Percentiles rank a stretch among this genome's conserved stretches.
Conservation (phyloP, 495 filamentous ascomycete species). For the Talaromyces proteolyticus region DNA sequence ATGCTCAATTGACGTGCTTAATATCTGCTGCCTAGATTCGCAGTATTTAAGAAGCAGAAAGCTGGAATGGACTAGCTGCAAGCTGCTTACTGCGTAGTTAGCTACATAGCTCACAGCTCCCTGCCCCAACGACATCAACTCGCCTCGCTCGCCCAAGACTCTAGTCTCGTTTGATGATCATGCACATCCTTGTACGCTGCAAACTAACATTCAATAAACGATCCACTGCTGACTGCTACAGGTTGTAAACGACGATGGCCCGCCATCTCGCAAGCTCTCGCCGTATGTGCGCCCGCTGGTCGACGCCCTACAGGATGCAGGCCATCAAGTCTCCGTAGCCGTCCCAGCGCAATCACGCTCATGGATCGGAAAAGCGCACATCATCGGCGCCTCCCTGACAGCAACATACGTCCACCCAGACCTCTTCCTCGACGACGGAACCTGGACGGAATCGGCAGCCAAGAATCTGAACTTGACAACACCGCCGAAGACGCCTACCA, state of each 20-base stretch:
- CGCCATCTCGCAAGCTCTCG: conserved; percentile 77
- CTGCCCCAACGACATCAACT: no score
- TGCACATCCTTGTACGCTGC: conserved; percentile 42
- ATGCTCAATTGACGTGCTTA: no score
- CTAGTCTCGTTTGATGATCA: no score
- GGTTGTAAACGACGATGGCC: conserved; percentile 92
- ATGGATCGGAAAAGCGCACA: conserved; percentile 97
- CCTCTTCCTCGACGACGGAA: conserved; percentile 50
- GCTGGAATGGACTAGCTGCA: no score
- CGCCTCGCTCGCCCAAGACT: no score
- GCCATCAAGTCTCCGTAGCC: conserved; percentile 84
- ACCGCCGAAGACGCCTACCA: conserved; percentile 40
- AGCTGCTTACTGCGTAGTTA: no score
- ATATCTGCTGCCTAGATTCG: no score
- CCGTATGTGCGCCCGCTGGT: conserved; percentile 89
- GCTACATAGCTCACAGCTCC: no score
- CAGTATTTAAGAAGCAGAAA: no score
- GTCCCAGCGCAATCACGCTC: conserved; percentile 86
- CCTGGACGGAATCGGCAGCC: conserved; percentile 20
- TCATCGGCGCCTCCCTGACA: conserved; percentile 77
- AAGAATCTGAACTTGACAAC: neutral
- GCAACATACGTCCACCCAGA: conserved; percentile 74
- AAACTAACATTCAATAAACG: conserved; percentile 8
- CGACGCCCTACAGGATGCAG: conserved; percentile 64
- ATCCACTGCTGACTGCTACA: conserved; percentile 26